Conservation (phyloP, 176 grass and related monocot genomes). For the Ampelocalamus luodianensis region DNA sequence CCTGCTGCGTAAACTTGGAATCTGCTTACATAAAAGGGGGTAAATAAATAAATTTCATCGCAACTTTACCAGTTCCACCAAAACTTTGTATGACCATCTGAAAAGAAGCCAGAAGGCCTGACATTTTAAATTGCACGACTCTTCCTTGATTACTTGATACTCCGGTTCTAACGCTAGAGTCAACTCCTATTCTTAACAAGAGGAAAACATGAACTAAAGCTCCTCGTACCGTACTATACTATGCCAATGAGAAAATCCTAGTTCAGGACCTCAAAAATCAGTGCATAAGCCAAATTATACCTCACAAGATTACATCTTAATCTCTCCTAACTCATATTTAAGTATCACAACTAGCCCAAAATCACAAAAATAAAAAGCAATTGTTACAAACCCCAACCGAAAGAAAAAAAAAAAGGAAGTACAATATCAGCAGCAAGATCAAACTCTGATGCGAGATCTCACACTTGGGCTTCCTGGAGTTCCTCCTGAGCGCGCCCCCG, state of each 20-base stretch:
- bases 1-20: constrained; percentile 98
- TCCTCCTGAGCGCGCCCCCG: constrained; percentile 43
- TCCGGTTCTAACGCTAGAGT: background rate
- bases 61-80: background rate
- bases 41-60: background rate
- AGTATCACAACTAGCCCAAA: background rate
- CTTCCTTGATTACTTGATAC: background rate
- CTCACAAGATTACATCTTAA: background rate
- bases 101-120: background rate
- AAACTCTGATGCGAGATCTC: constrained; percentile 43
- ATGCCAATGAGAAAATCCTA: background rate
- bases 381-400: constrained; percentile 8
- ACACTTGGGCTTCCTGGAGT: constrained; percentile 67
- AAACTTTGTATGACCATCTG: background rate
- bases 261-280: background rate
- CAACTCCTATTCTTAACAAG: background rate
- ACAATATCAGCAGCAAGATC: background rate
- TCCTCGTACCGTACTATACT: background rate
- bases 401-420: background rate
- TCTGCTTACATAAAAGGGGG: constrained; percentile 51
- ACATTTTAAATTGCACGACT: background rate
- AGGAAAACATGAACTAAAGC: background rate
- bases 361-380: background rate
- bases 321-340: background rate
- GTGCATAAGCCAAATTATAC: background rate